These are phyloP conservation scores for Trichoderma sp. DNA, from an alignment of 2,329 filamentous ascomycete species.

Conservation along the genomic window DNA sequence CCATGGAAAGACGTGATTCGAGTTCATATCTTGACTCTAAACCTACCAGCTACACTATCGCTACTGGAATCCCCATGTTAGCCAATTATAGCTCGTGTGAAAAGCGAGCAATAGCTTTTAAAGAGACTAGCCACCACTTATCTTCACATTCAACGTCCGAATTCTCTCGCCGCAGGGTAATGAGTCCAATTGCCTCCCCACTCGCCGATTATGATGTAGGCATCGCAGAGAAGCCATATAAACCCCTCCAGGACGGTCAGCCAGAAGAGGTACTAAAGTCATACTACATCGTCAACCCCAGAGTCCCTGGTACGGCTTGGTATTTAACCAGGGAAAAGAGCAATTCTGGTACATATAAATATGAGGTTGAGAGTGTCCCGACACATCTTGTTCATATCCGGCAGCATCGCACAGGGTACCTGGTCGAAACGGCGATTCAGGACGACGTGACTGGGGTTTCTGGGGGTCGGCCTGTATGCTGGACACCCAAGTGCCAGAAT, in stretches of 20 bases:
- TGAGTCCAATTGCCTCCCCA: slow-evolving; percentile 7
- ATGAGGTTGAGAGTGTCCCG: slow-evolving; percentile 19
- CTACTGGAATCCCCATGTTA: background rate
- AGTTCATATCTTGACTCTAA: background rate
- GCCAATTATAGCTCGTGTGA: background rate
- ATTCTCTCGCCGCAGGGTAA: background rate
- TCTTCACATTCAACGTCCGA: background rate
- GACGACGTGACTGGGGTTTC: slow-evolving; percentile 3
- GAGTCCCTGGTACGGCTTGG: slow-evolving; percentile 8
- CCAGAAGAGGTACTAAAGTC: background rate
- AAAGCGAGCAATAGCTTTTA: background rate
- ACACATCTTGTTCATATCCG: slow-evolving; percentile 11
- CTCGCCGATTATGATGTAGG: slow-evolving; percentile 6
- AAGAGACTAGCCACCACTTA: background rate
- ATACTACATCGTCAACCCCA: slow-evolving; percentile 21
- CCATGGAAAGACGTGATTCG: background rate
- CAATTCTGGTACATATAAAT: background rate
- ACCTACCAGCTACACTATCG: background rate
- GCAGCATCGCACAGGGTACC: slow-evolving; percentile 16
- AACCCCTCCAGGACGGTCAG: background rate
- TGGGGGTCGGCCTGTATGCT: background rate
- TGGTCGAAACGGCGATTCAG: slow-evolving; percentile 13
- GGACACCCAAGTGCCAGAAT: background rate
- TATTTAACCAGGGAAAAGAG: slow-evolving; percentile 15
- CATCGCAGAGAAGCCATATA: slow-evolving; percentile 6